Conservation (phyloP, 371 early-diverging fungal genomes). For the Haplosporangium sp. region DNA sequence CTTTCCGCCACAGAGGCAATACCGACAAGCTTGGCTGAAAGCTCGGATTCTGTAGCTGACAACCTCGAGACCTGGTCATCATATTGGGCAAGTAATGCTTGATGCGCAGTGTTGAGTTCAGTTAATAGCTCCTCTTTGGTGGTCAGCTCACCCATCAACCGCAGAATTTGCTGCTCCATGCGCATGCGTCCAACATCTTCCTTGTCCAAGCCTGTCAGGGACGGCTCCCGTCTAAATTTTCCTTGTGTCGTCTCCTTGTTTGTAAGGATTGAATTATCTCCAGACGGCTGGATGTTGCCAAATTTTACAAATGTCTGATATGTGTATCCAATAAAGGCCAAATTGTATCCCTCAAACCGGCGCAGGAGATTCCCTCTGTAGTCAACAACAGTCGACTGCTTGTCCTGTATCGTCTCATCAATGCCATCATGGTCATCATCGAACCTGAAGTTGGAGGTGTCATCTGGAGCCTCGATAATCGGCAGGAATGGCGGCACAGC, state of each 20-base stretch:
- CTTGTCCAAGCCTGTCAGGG: slow-evolving; percentile 43
- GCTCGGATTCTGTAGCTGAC: slow-evolving; percentile 44
- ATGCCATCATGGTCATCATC: slow-evolving; percentile 71
- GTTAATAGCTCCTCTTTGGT: slow-evolving; percentile 41
- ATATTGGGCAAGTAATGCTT: slow-evolving; percentile 35
- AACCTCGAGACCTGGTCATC: slow-evolving; percentile 39
- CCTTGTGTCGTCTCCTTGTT: slow-evolving; percentile 9
- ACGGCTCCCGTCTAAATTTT: slow-evolving; percentile 37
- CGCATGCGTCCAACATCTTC: slow-evolving; percentile 52
- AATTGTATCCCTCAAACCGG: slow-evolving; percentile 75
- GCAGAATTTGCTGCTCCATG: slow-evolving; percentile 48
- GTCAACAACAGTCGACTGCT: slow-evolving; percentile 54
- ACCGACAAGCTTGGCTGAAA: slow-evolving; percentile 48
- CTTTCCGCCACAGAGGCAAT: slow-evolving; percentile 47
- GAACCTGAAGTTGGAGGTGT: slow-evolving; percentile 87
- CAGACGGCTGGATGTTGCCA: not conserved
- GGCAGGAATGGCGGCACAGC: slow-evolving; percentile 87
- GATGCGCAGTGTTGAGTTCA: slow-evolving; percentile 40
- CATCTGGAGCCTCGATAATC: slow-evolving; percentile 80
- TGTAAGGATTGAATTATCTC: slow-evolving; percentile 2
- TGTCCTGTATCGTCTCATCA: slow-evolving; percentile 44
- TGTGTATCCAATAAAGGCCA: slow-evolving; percentile 90
- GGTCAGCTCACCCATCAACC: slow-evolving; percentile 27
- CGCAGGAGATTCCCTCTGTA: slow-evolving; percentile 55
- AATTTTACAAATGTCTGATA: slow-evolving; percentile 59